Evolutionary conservation across 768 basidiomycete species (phyloP).

Genomic region (Termitomyces eurrhizus): DNA sequence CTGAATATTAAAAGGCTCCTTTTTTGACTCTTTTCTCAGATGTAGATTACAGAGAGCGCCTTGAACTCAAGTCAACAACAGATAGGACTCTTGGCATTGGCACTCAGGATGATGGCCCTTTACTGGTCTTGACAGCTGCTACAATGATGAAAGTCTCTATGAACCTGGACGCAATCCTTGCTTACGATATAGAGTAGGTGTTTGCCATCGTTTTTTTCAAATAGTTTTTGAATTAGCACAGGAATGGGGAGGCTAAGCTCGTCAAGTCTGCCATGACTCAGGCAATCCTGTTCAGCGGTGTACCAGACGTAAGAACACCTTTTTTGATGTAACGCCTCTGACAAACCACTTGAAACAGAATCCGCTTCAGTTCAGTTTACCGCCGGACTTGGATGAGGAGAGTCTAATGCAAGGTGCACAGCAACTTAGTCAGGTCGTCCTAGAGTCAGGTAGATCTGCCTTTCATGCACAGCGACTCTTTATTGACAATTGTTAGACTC

Average conservation of each 20-base stretch:
- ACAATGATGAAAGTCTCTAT: constrained; percentile 65
- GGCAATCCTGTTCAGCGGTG: constrained; percentile 73
- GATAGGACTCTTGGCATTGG: constrained; percentile 73
- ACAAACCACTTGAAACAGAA: constrained; percentile 39
- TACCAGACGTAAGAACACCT: constrained; percentile 44
- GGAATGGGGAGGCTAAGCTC: constrained; percentile 60
- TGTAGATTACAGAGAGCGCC: constrained; percentile 65
- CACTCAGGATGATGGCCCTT: constrained; percentile 39
- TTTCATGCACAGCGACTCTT: neutral
- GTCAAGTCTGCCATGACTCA: constrained; percentile 81
- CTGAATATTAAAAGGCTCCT: neutral
- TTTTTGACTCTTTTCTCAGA: constrained; percentile 32
- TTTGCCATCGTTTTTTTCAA: neutral
- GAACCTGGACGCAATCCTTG: constrained; percentile 55
- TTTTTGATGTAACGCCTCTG: neutral
- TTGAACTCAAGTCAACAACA: constrained; percentile 62
- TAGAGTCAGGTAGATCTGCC: constrained; percentile 60
- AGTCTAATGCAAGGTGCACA: constrained; percentile 78
- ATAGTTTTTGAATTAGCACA: constrained; percentile 20
- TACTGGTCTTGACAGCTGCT: constrained; percentile 62
- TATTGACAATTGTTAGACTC: constrained; percentile 39
- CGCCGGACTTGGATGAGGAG: constrained; percentile 74
- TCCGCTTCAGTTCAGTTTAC: constrained; percentile 76
- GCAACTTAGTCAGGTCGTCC: constrained; percentile 64
- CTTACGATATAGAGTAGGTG: constrained; percentile 62